Percentiles rank a stretch among this genome's conserved stretches.
Conservation (phyloP, 345 rosid species). For the Syzygium aqueum region DNA sequence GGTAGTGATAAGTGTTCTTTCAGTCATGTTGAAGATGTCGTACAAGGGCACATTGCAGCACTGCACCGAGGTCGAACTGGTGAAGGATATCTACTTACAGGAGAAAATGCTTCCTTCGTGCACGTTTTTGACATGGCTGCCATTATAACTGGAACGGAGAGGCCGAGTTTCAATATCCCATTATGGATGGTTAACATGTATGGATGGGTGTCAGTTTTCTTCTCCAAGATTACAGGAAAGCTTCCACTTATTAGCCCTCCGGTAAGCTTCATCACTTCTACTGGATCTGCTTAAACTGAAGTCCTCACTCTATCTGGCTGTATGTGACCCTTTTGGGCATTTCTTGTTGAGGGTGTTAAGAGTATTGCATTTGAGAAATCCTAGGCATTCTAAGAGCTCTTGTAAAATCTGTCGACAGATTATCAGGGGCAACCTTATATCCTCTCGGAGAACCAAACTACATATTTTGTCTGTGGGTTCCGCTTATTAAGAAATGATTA, state of each 20-base stretch:
- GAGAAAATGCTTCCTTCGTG: constrained; percentile 76
- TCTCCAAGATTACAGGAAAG: constrained; percentile 65
- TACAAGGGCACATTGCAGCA: constrained; percentile 70
- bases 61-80: constrained; percentile 59
- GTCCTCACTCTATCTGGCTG: background rate
- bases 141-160: constrained; percentile 45
- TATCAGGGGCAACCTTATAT: background rate
- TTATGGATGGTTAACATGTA: constrained; percentile 48
- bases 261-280: constrained; percentile 22
- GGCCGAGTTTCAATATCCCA: constrained; percentile 58
- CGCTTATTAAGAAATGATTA: background rate
- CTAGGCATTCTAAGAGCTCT: background rate
- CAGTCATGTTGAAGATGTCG: constrained; percentile 80
- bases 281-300: background rate
- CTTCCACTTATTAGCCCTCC: constrained; percentile 87
- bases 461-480: background rate
- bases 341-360: background rate
- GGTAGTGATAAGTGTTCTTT: constrained; percentile 71
- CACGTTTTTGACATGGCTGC: constrained; percentile 75
- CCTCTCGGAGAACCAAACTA: background rate
- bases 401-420: background rate
- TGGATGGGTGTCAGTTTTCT: constrained; percentile 61
- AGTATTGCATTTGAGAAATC: background rate
- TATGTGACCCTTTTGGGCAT: background rate
- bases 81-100: constrained; percentile 77